Evolutionary conservation across 352 stramenopile species (phyloP).

Genomic region (Phytophthora rubi): DNA sequence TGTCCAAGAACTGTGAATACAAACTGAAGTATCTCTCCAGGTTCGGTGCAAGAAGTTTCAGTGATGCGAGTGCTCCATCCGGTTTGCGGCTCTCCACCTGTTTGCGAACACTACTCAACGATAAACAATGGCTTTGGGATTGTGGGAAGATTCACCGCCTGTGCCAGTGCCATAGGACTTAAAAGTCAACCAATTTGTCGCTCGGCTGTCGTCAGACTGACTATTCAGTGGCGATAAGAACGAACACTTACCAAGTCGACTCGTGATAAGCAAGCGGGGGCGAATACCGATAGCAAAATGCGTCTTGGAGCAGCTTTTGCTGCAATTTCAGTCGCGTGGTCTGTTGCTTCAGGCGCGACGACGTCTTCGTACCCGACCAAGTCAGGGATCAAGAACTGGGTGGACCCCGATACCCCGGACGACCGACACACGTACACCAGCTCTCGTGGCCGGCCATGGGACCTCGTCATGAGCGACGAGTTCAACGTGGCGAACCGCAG

Average conservation of each 20-base stretch:
- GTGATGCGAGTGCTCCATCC: constrained; percentile 7
- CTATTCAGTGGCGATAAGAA: constrained; percentile 8
- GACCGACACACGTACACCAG: constrained; percentile 42
- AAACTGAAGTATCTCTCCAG: constrained; percentile 29
- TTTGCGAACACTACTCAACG: constrained; percentile 1
- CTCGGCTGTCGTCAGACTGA: constrained; percentile 4
- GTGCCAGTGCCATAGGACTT: constrained; percentile 23
- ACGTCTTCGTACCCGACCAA: constrained; percentile 45
- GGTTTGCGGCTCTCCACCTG: constrained; percentile 29
- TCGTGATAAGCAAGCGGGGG: background rate
- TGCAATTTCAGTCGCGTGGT: background rate
- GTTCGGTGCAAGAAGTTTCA: constrained; percentile 6
- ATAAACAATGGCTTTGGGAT: constrained; percentile 4
- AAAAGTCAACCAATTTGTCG: constrained; percentile 6
- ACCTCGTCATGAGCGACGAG: constrained; percentile 94
- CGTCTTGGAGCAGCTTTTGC: constrained; percentile 13
- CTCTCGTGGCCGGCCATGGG: constrained; percentile 70
- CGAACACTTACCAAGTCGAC: constrained; percentile 14
- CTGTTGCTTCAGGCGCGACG: constrained; percentile 13
- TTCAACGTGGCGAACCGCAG: constrained; percentile 89
- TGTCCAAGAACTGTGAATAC: constrained; percentile 33
- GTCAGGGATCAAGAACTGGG: constrained; percentile 58
- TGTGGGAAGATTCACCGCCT: constrained; percentile 29
- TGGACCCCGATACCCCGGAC: constrained; percentile 56
- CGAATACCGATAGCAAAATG: constrained; percentile 22